Evolutionary conservation across 306 rosid genomes (phyloP).

Genomic region (Glycine tomentella): DNA sequence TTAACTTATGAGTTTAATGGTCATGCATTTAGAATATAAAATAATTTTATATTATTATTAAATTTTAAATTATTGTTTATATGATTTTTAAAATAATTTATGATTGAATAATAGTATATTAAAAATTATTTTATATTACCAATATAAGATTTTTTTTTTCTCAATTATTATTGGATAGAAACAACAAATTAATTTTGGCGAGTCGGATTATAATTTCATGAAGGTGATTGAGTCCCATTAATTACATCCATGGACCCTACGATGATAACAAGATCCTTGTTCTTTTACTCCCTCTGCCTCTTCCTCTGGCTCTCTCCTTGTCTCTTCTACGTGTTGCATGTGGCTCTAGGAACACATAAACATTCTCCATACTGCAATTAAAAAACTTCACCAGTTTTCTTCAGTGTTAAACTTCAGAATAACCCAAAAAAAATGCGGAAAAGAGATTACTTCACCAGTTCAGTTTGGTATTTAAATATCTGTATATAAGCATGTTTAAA

Average conservation of each 20-base stretch:
- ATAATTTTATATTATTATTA: too few relatives aligned
- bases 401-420: not conserved
- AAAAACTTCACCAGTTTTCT: not conserved
- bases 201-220: not conserved
- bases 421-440: not conserved
- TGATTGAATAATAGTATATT: too few relatives aligned
- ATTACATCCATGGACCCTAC: not conserved
- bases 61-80: too few relatives aligned
- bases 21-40: too few relatives aligned
- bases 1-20: not conserved
- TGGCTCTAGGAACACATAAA: conserved; percentile 36
- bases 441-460: not conserved
- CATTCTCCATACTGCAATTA: not conserved
- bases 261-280: not conserved
- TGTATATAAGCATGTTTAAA: not conserved
- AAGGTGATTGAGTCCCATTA: not conserved
- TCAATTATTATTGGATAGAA: not conserved
- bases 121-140: too few relatives aligned
- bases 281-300: not conserved
- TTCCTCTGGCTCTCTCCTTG: conserved; percentile 3
- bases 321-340: conserved; percentile 33
- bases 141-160: too few relatives aligned
- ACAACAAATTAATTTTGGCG: conserved; percentile 18
- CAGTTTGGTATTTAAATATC: not conserved
- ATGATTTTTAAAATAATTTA: too few relatives aligned